Base-by-base conservation (phyloP, 108 stramenopile species). In the Epipyxis sp. region DNA sequence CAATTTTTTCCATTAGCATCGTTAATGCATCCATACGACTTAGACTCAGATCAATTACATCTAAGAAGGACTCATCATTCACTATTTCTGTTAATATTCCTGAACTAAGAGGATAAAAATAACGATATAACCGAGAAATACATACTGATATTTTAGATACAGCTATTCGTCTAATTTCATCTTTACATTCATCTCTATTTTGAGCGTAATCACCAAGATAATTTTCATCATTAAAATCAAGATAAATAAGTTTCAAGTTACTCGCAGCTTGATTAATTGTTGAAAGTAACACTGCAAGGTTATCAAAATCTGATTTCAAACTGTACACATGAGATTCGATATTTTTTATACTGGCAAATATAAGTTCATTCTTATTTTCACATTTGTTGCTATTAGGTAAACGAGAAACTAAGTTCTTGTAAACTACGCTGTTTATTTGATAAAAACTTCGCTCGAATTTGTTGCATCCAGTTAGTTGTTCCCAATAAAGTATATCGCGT, bases 401-500 rank as follows among this genome's bases (percentile, higher is more conserved):
- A 25, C 3, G 25, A 65, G 34, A 37, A 32, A 6, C 30, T 35
- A 65, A 32, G 34, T 65, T 10, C 13, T 16, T 13, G 20, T 50
- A 50, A 20, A 50, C 13, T 6, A 50, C 46, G 25, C 25, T 65
- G 25, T 65, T 65, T 3, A 3, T 32, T 65, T 37, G 61, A 65
- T 6, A 32, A 32, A 65, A 37, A 29, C 6, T 6, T 29, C 10
- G 20, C 61, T 65, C 61, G 30, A 16, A 65, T 16, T 25, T 10
- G 34, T 37, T 65, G 61, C 61, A 10, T 37, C 34, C 6, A 6
- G 6, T 10, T 10, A 13, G 34, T 13, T 32, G 27, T 37, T 65
- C 13, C 61, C 61, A 65, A 65, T 65, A 65, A 10, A 65, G 34
- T 6, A 65, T 65, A 6, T 65, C 61, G 34, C 6, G 3, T 35